phyloP scores from a whole-genome alignment of 2,329 filamentous ascomycete species.

The Xylariaceae sp. region DNA sequence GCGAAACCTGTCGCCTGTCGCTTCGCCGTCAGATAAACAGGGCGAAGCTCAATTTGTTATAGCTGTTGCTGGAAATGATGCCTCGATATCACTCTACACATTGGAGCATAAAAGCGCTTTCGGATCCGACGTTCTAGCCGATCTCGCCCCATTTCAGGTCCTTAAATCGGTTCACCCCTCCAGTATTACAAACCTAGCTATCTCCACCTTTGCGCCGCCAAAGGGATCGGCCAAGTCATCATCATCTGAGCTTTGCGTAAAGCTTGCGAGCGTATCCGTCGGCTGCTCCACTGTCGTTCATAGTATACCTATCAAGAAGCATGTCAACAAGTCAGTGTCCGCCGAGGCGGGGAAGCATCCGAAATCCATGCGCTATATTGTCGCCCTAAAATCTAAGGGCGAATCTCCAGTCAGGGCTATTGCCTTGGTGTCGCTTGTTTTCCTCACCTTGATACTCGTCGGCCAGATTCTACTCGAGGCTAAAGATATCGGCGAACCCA shows the following conservation, averaged over 20 bases:
- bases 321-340: slow-evolving; percentile 33
- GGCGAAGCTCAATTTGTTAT: slow-evolving; percentile 71
- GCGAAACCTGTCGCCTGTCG: slow-evolving; percentile 56
- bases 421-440: slow-evolving; percentile 49
- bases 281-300: slow-evolving; percentile 76
- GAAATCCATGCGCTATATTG: slow-evolving; percentile 61
- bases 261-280: slow-evolving; percentile 75
- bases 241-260: slow-evolving; percentile 53
- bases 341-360: slow-evolving; percentile 37
- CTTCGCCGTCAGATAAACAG: slow-evolving; percentile 43
- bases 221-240: slow-evolving; percentile 42
- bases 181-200: slow-evolving; percentile 54
- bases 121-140: slow-evolving; percentile 44
- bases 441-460: slow-evolving; percentile 56
- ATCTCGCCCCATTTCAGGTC: slow-evolving; percentile 48
- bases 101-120: slow-evolving; percentile 58
- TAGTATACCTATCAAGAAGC: slow-evolving; percentile 61
- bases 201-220: slow-evolving; percentile 52
- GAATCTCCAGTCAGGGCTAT: slow-evolving; percentile 48
- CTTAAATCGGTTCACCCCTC: slow-evolving; percentile 51
- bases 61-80: slow-evolving; percentile 74
- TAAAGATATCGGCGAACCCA: slow-evolving; percentile 50
- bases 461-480: slow-evolving; percentile 61
- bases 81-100: slow-evolving; percentile 71
- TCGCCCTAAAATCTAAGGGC: slow-evolving; percentile 52